Percentiles rank a stretch among this genome's conserved stretches.
phyloP scores from a whole-genome alignment of 352 stramenopile genomes.

The Nothophytophthora sp. region DNA sequence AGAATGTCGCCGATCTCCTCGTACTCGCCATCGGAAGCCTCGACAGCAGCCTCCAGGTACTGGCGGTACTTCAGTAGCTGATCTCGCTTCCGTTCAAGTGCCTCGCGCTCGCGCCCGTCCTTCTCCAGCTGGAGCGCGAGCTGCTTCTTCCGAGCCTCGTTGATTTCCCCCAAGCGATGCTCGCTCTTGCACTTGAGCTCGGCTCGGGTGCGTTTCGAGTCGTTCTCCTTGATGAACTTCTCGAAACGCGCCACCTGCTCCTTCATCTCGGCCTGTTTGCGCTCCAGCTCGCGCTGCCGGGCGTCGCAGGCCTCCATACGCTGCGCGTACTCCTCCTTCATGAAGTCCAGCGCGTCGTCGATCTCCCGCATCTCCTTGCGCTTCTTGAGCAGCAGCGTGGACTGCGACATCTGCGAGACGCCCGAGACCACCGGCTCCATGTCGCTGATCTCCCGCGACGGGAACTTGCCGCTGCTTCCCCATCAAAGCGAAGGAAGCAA shows the following conservation, averaged over 20 bases:
- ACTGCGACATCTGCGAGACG: conserved; percentile 90
- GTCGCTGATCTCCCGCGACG: conserved; percentile 58
- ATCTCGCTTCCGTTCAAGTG: conserved; percentile 77
- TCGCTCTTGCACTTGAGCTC: conserved; percentile 91
- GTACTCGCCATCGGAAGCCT: conserved; percentile 82
- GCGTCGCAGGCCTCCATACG: conserved; percentile 89
- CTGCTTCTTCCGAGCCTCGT: conserved; percentile 82
- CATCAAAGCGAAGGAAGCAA: not conserved
- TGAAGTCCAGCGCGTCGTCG: conserved; percentile 91
- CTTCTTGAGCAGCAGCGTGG: conserved; percentile 91
- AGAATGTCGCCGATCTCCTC: conserved; percentile 87
- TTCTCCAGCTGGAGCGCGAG: conserved; percentile 72
- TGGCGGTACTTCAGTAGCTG: conserved; percentile 83
- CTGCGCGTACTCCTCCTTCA: conserved; percentile 92
- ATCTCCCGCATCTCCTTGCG: conserved; percentile 94
- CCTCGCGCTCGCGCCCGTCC: conserved; percentile 60
- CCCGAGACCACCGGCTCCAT: conserved; percentile 81
- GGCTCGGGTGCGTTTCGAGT: conserved; percentile 86
- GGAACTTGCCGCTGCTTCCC: conserved; percentile 40
- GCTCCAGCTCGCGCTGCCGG: conserved; percentile 77
- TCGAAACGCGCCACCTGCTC: conserved; percentile 91
- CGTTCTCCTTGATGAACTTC: conserved; percentile 95
- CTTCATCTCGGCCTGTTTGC: conserved; percentile 91
- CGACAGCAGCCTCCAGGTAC: conserved; percentile 84
- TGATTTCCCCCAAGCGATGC: conserved; percentile 66